A percentile compares a stretch with the other conserved stretches of the same genome.
Conservation (phyloP, 2,329 filamentous ascomycete genomes). For the Zymoseptoria passerinii region DNA sequence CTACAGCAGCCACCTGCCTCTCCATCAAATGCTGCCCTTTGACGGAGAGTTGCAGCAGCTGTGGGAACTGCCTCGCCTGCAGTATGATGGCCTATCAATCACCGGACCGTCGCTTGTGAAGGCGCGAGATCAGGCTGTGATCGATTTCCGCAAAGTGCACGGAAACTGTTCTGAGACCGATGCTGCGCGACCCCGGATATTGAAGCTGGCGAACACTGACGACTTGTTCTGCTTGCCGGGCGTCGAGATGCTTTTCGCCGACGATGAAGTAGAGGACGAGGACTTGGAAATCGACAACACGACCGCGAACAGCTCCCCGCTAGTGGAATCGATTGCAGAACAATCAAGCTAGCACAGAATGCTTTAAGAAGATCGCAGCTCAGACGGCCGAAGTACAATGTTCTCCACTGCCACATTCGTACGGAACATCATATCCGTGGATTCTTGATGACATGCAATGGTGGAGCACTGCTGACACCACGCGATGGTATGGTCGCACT, state of each 20-base stretch:
- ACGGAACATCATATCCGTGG: background rate
- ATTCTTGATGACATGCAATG: background rate
- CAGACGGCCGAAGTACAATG: background rate
- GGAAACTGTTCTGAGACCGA: slow-evolving; percentile 54
- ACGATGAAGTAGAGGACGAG: slow-evolving; percentile 7
- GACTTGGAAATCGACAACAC: background rate
- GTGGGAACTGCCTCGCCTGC: slow-evolving; percentile 50
- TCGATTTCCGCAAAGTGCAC: slow-evolving; percentile 53
- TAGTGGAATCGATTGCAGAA: background rate
- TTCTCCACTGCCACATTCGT: background rate
- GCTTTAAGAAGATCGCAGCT: background rate
- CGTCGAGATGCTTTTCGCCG: slow-evolving; percentile 20
- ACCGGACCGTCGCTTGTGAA: slow-evolving; percentile 34
- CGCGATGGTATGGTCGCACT: background rate
- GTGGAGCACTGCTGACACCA: background rate
- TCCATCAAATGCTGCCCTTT: slow-evolving; percentile 42
- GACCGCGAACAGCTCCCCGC: background rate
- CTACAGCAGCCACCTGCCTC: slow-evolving; percentile 32
- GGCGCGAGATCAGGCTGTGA: slow-evolving; percentile 46
- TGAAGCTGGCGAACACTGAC: slow-evolving; percentile 34
- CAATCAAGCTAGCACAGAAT: background rate
- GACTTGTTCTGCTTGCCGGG: slow-evolving; percentile 58
- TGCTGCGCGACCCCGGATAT: slow-evolving; percentile 26
- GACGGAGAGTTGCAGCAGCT: slow-evolving; percentile 41
- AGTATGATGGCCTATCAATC: slow-evolving; percentile 53